A percentile compares a stretch with the other conserved stretches of the same genome.
These are phyloP conservation scores for Aspergillus leporis DNA, from an alignment of 495 filamentous ascomycete species.

Conservation along the genomic window DNA sequence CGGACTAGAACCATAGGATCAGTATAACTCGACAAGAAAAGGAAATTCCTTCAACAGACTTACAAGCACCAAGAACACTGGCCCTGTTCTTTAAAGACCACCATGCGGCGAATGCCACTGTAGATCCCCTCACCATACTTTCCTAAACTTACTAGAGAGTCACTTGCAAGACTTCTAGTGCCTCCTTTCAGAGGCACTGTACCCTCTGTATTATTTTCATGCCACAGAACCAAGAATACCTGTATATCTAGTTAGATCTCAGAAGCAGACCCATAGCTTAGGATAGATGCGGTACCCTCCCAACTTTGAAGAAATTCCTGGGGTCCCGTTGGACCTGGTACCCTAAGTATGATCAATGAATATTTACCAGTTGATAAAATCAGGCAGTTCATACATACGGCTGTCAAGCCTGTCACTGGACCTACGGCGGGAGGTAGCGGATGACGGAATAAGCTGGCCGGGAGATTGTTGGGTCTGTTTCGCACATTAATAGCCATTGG, in stretches of 20 bases:
- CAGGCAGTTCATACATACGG: background rate
- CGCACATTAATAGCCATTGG: background rate
- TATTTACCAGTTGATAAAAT: background rate
- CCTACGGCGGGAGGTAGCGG: background rate
- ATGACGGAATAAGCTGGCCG: background rate
- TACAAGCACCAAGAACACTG: slow-evolving; percentile 36
- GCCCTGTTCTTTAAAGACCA: slow-evolving; percentile 26
- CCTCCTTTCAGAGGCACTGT: slow-evolving; percentile 5
- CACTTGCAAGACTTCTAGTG: slow-evolving; percentile 16
- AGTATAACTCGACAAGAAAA: background rate
- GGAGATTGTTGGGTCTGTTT: background rate
- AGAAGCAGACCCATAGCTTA: background rate
- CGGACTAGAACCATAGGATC: slow-evolving; percentile 20
- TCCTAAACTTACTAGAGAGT: slow-evolving; percentile 16
- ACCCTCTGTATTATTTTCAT: slow-evolving; percentile 26
- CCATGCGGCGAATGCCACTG: slow-evolving; percentile 36
- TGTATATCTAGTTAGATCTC: slow-evolving; percentile 10
- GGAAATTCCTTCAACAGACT: background rate
- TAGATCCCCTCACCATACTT: slow-evolving; percentile 27
- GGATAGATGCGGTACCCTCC: slow-evolving; percentile 18
- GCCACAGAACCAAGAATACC: slow-evolving; percentile 38
- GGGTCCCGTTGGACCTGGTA: slow-evolving; percentile 19
- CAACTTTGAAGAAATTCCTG: slow-evolving; percentile 23
- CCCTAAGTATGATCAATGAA: slow-evolving; percentile 14
- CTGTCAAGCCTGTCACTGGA: background rate